A percentile compares a stretch with the other conserved stretches of the same genome.
Evolutionary conservation across 441 rosid genomes (phyloP).

Genomic region (Omphalea diandra): DNA sequence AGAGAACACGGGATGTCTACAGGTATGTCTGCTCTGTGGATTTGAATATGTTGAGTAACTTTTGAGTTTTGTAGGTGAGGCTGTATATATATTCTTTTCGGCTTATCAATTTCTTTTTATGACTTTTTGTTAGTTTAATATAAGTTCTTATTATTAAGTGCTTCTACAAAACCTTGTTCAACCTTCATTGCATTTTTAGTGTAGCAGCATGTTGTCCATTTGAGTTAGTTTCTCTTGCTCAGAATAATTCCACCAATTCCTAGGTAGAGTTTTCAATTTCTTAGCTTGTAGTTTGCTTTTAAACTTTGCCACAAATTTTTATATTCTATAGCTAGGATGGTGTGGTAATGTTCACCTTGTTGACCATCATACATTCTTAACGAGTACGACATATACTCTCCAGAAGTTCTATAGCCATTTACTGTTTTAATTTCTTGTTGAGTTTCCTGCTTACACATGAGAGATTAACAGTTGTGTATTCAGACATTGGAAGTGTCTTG

Average conservation of each 20-base stretch:
- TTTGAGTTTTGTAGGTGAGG: constrained; percentile 4
- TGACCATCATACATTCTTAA: not conserved
- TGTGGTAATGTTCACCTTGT: not conserved
- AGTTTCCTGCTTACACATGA: not conserved
- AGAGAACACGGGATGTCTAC: constrained; percentile 68
- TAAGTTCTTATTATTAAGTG: not conserved
- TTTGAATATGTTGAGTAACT: not conserved
- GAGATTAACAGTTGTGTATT: not conserved
- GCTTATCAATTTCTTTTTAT: too few relatives aligned
- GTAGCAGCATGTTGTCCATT: not conserved
- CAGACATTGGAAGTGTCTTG: not conserved
- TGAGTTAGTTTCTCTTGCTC: not conserved
- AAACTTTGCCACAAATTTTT: not conserved
- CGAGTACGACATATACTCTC: not conserved
- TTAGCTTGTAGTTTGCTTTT: not conserved
- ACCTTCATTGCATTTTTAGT: not conserved
- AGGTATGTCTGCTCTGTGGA: constrained; percentile 32
- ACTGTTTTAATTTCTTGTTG: not conserved
- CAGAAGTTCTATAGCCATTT: not conserved
- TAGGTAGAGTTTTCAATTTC: not conserved
- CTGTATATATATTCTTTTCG: not conserved
- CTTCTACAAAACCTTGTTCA: not conserved
- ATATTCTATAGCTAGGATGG: not conserved
- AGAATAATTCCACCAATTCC: not conserved
- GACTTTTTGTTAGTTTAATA: not conserved